These are phyloP conservation scores for Talaromyces liani DNA, from an alignment of 495 filamentous ascomycete species.

Conservation along the genomic window DNA sequence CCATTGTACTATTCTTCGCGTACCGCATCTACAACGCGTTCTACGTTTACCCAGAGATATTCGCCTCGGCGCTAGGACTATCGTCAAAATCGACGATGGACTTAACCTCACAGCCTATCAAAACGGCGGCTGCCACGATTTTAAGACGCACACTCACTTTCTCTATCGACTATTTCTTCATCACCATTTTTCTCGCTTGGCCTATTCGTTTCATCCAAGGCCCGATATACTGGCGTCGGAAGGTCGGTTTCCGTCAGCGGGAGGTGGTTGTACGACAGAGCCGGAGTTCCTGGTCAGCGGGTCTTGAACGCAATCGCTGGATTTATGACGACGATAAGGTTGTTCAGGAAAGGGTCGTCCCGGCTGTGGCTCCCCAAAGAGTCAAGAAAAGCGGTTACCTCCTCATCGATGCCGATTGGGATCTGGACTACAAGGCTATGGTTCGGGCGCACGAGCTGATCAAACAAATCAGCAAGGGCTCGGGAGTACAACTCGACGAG, in stretches of 20 bases:
- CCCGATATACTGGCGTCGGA: conserved; percentile 60
- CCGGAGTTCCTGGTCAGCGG: conserved; percentile 30
- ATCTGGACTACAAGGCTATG: conserved; percentile 74
- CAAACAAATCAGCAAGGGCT: conserved; percentile 36
- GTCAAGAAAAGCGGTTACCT: conserved; percentile 71
- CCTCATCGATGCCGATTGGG: conserved; percentile 71
- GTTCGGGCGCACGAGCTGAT: conserved; percentile 56
- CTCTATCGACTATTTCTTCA: conserved; percentile 61
- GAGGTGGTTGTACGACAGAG: conserved; percentile 72
- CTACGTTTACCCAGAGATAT: conserved; percentile 59
- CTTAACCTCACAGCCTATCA: conserved; percentile 39
- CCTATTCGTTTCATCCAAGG: conserved; percentile 62
- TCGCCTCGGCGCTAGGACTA: conserved; percentile 53
- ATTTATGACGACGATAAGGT: conserved; percentile 39
- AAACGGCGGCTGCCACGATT: conserved; percentile 41
- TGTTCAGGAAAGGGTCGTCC: conserved; percentile 42
- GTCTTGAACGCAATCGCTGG: conserved; percentile 34
- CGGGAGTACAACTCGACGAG: conserved; percentile 37
- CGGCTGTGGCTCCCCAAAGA: conserved; percentile 56
- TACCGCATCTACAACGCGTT: conserved; percentile 53
- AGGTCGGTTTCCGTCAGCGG: conserved; percentile 57
- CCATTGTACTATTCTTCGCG: conserved; percentile 48
- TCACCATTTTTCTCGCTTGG: conserved; percentile 65
- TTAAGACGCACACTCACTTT: conserved; percentile 51
- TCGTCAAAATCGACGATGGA: conserved; percentile 51